These are phyloP conservation scores for Salix udensis DNA, from an alignment of 345 rosid species.

Conservation along the genomic window DNA sequence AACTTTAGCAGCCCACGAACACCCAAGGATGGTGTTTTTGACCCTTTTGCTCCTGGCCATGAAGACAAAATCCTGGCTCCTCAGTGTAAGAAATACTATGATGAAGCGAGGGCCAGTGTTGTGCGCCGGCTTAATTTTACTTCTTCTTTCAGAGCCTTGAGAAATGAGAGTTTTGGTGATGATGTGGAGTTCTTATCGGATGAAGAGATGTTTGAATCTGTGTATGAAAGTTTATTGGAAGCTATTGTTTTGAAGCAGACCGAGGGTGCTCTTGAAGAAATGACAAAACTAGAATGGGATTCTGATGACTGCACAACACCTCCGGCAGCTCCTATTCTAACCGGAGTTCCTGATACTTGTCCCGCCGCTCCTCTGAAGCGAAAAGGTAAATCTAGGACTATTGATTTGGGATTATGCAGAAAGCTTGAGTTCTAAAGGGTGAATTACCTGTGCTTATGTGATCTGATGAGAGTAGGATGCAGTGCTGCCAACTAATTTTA, in stretches of 20 bases:
- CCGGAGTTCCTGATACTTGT: constrained; percentile 48
- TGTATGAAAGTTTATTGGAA: constrained; percentile 50
- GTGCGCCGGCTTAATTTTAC: constrained; percentile 40
- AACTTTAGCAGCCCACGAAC: constrained; percentile 34
- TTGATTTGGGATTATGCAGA: constrained; percentile 46
- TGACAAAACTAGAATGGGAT: constrained; percentile 25
- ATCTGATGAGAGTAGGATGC: constrained; percentile 5
- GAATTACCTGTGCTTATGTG: constrained; percentile 4
- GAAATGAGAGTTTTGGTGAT: neutral
- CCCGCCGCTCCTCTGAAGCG: constrained; percentile 59
- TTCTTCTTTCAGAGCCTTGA: constrained; percentile 15
- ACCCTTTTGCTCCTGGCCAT: constrained; percentile 49
- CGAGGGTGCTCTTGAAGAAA: constrained; percentile 33
- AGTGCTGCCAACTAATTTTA: constrained; percentile 14
- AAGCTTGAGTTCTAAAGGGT: constrained; percentile 51
- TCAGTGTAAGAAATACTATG: constrained; percentile 30
- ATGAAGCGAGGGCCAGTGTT: constrained; percentile 35
- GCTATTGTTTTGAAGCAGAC: constrained; percentile 39
- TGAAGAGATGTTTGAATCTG: constrained; percentile 48
- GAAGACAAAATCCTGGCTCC: constrained; percentile 42
- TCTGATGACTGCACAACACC: constrained; percentile 44
- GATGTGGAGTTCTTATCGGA: constrained; percentile 32
- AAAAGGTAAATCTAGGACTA: constrained; percentile 31
- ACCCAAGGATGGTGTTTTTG: constrained; percentile 46
- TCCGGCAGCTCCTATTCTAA: constrained; percentile 25